Base-by-base conservation (phyloP, 1,284 basidiomycete genomes). In the Takashimella tepidaria region DNA sequence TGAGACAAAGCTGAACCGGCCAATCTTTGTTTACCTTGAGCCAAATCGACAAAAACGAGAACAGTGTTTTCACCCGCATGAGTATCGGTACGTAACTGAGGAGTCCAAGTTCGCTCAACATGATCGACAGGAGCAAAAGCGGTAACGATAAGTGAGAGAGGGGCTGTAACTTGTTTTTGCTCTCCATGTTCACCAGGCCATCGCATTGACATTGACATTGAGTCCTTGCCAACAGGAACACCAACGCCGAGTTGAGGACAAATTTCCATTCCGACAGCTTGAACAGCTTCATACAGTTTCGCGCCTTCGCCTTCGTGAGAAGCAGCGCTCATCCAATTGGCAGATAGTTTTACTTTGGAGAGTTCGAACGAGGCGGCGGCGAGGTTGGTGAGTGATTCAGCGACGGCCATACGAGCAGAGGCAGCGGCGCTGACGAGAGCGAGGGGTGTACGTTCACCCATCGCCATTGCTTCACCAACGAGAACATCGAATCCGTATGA, bases 271-370 rank as follows among this genome's bases (percentile, higher is more conserved):
- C 96, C 95, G 47, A 98, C 83, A 2, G 96, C 91, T 59, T 87
- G 78, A 5, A 98, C 96, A 19, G 93, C 95, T 58, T 89, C 89
- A 76, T 96, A 98, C 50, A 99, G 80, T 20, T 83, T 85, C 1
- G 86, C 85, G 24, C 95, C 95, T 71, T 99, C 95, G 24, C 93
- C 92, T 48, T 83, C 82, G 72, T 92, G 88, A 13, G 84, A 85
- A 1, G 95, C 91, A 1, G 93, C 91, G 58, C 89, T 92, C 96
- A 99, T 99, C 96, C 96, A 99, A 76, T 99, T 99, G 51, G 95
- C 95, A 61, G 89, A 92, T 19, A 99, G 81, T 78, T 99, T 98
- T 69, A 97, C 84, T 53, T 81, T 80, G 4, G 81, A 79, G 13
- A 98, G 78, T 41, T 83, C 81, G 11, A 83, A 83, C 51, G 95